phyloP scores from a whole-genome alignment of 1,284 basidiomycete genomes.

The Farysia itapuensis region DNA sequence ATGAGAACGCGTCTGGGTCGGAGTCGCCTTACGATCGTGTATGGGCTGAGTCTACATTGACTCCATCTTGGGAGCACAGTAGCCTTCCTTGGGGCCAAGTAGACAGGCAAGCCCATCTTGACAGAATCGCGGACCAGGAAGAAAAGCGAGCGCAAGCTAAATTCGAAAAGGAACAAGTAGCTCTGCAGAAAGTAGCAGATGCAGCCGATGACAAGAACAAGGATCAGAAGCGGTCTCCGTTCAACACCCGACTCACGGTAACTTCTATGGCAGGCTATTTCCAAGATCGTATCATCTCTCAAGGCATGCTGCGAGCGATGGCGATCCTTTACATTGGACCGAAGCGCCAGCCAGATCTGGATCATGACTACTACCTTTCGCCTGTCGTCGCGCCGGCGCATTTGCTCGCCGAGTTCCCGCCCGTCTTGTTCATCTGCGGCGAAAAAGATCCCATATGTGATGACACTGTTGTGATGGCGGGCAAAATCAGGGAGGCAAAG shows the following conservation, averaged over 20 bases:
- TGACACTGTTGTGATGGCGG: slow-evolving; percentile 78
- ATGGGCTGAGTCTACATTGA: slow-evolving; percentile 14
- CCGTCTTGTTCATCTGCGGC: slow-evolving; percentile 69
- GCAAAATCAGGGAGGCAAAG: slow-evolving; percentile 84
- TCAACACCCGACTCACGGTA: slow-evolving; percentile 89
- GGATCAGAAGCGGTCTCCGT: slow-evolving; percentile 45
- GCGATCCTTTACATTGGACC: slow-evolving; percentile 95
- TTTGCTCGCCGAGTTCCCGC: slow-evolving; percentile 87
- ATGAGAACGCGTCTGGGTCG: slow-evolving; percentile 17
- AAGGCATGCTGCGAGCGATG: slow-evolving; percentile 82
- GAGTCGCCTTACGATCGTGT: slow-evolving; percentile 21
- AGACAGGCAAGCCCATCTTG: slow-evolving; percentile 13
- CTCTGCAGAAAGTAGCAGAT: slow-evolving; percentile 25
- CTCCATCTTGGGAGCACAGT: slow-evolving; percentile 25
- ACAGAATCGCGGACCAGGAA: slow-evolving; percentile 19
- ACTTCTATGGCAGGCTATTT: slow-evolving; percentile 78
- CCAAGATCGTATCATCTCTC: slow-evolving; percentile 51
- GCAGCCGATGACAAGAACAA: slow-evolving; percentile 29
- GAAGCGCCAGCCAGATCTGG: slow-evolving; percentile 85
- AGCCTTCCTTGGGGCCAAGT: slow-evolving; percentile 34
- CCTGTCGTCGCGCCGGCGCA: slow-evolving; percentile 83
- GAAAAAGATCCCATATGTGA: slow-evolving; percentile 91
- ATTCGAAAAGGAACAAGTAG: slow-evolving; percentile 30
- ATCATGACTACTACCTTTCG: slow-evolving; percentile 90
- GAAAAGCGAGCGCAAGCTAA: slow-evolving; percentile 19